A percentile compares a stretch with the other conserved stretches of the same genome.
Conservation (phyloP, 202 grass and related monocot species). For the Saccharum hybrid region DNA sequence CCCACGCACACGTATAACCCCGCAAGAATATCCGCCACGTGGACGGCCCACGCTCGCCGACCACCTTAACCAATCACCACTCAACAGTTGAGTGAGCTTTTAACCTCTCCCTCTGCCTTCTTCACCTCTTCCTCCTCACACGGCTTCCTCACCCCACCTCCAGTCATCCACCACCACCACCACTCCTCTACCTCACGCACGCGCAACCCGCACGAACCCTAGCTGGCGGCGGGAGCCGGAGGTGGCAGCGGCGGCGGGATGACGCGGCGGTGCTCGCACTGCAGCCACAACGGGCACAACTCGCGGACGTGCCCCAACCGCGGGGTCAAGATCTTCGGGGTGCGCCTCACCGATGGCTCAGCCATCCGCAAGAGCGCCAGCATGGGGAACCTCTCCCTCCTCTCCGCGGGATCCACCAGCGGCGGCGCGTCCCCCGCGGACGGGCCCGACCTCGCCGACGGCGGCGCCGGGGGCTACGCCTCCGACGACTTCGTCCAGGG, state of each 20-base stretch:
- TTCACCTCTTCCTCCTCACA: neutral
- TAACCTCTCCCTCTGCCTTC: neutral
- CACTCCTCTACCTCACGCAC: slow-evolving; percentile 20
- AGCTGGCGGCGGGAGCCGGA: neutral
- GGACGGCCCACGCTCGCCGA: slow-evolving; percentile 58
- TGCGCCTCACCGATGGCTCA: slow-evolving; percentile 87
- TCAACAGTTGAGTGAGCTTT: slow-evolving; percentile 18
- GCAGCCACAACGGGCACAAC: slow-evolving; percentile 97
- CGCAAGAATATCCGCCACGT: slow-evolving; percentile 72
- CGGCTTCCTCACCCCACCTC: neutral
- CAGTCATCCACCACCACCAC: slow-evolving; percentile 9
- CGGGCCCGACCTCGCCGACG: slow-evolving; percentile 51
- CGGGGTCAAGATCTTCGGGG: slow-evolving; percentile 93
- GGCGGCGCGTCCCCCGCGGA: slow-evolving; percentile 81
- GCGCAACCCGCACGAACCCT: neutral
- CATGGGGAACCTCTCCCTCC: slow-evolving; percentile 93
- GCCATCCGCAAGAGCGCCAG: slow-evolving; percentile 97
- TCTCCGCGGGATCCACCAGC: slow-evolving; percentile 79
- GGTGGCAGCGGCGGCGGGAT: no score
- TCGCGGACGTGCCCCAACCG: slow-evolving; percentile 93
- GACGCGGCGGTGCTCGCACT: slow-evolving; percentile 98
- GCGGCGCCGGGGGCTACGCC: slow-evolving; percentile 65
- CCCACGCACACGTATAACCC: slow-evolving; percentile 46
- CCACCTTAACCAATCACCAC: slow-evolving; percentile 56
- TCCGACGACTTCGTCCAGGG: slow-evolving; percentile 96